A percentile compares a stretch with the other conserved stretches of the same genome.
Evolutionary conservation across 1,139 yeast genomes (phyloP).

Genomic region (Blastobotrys proliferans): DNA sequence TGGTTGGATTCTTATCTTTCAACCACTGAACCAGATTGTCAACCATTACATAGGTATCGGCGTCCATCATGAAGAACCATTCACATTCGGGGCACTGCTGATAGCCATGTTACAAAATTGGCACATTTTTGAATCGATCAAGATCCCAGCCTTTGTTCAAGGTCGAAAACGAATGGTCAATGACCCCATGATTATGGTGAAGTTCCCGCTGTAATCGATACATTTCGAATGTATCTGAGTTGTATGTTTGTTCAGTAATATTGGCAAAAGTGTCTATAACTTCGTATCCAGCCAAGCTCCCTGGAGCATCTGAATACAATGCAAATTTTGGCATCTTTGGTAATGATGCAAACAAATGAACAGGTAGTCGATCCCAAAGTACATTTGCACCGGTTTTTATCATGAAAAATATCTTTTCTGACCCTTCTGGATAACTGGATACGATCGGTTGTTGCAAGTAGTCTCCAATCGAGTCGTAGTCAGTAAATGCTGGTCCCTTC

Average conservation of each 20-base stretch:
- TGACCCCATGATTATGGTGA: conserved; percentile 20
- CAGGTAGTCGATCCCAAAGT: conserved; percentile 36
- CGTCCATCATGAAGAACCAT: conserved; percentile 37
- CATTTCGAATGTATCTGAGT: conserved; percentile 19
- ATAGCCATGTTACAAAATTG: conserved; percentile 36
- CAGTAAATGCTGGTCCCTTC: neutral
- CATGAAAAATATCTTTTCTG: conserved; percentile 30
- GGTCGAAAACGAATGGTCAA: conserved; percentile 5
- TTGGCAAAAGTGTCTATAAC: conserved; percentile 33
- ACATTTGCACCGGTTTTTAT: conserved; percentile 37
- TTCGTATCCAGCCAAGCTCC: conserved; percentile 33
- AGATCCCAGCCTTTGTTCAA: conserved; percentile 29
- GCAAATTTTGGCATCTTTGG: conserved; percentile 36
- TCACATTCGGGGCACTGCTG: conserved; percentile 23
- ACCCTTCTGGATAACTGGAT: conserved; percentile 24
- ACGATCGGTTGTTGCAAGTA: too few relatives aligned
- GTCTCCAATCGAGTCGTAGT: too few relatives aligned
- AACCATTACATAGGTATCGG: conserved; percentile 31
- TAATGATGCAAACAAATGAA: conserved; percentile 35
- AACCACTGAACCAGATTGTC: conserved; percentile 27
- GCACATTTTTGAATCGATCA: conserved; percentile 36
- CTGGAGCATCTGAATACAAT: conserved; percentile 34
- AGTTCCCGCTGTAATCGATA: conserved; percentile 25
- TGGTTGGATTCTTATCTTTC: conserved; percentile 22
- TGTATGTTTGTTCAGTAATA: conserved; percentile 26